Base-by-base conservation (phyloP, 1,139 yeast species). In the Saccharomycopsis hybrid region DNA sequence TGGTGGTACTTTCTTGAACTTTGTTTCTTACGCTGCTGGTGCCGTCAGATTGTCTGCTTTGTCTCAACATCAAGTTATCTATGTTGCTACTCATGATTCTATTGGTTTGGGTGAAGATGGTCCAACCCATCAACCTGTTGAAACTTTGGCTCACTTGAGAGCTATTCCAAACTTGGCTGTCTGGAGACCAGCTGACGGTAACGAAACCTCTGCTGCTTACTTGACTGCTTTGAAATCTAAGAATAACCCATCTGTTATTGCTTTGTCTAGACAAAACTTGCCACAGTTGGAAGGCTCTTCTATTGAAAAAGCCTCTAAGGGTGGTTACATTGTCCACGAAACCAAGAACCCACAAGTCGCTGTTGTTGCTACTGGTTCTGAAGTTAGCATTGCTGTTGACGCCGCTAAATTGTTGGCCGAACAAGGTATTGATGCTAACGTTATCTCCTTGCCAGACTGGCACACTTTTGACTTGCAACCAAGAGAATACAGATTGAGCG, bases 111-210 rank as follows among this genome's bases (percentile, higher is more conserved):
- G 98, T 75, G 98, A 92, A 78, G 98, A 92, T 68, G 98, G 98
- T 67, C 98, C 98, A 70, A 92, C 98, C 67, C 98, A 92, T 74
- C 98, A 92, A 78, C 99, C 99, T 71, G 88, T 92, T 64, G 99
- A 92, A 80, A 92, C 98, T 57, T 76, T 92, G 68, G 96, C 97
- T 56, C 98, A 92, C 73, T 82, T 94, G 73, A 88, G 99, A 79
- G 96, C 98, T 60, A 69, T 80, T 63, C 99, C 99, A 74, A 94
- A 94, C 78, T 65, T 82, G 63, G 80, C 84, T 69, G 97, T 92
- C 56, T 92, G 97, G 97, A 88, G 99, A 80, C 98, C 98, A 62
- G 98, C 98, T 66, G 98, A 94, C 70, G 99, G 99, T 76, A 92
- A 92, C 71, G 99, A 92, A 77, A 84, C 86, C 59, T 86, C 97